A percentile compares a stretch with the other conserved stretches of the same genome.
Evolutionary conservation across 805 yeast species (phyloP).

Genomic region (Sporopachydermia lactativora): DNA sequence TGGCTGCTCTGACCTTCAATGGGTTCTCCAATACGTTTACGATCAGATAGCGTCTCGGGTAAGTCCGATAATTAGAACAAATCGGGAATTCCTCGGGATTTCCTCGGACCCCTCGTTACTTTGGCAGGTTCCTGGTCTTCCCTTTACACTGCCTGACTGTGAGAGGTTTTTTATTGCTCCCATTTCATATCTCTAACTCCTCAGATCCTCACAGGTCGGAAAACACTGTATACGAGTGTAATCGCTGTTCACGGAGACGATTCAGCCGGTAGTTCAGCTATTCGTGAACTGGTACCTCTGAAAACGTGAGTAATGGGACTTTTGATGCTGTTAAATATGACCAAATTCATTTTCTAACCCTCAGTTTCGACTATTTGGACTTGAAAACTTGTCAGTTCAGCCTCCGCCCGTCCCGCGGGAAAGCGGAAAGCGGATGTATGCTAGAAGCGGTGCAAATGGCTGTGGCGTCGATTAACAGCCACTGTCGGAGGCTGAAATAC

Average conservation of each 20-base stretch:
- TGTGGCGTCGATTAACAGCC: slow-evolving; percentile 17
- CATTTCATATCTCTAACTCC: not conserved
- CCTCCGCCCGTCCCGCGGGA: too few relatives aligned
- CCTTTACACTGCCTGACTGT: too few relatives aligned
- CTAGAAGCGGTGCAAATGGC: slow-evolving; percentile 22
- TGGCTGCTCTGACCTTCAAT: slow-evolving; percentile 13
- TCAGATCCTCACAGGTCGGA: not conserved
- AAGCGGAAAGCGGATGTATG: too few relatives aligned
- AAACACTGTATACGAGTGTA: not conserved
- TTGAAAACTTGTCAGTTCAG: too few relatives aligned
- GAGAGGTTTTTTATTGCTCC: too few relatives aligned
- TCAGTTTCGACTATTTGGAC: too few relatives aligned
- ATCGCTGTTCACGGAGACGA: not conserved
- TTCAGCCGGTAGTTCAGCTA: not conserved
- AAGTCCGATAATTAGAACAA: too few relatives aligned
- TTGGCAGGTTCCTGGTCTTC: too few relatives aligned
- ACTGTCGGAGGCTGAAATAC: slow-evolving; percentile 18
- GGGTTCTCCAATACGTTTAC: slow-evolving; percentile 18
- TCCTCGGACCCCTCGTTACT: too few relatives aligned
- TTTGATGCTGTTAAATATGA: too few relatives aligned
- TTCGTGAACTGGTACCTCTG: not conserved
- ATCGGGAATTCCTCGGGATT: too few relatives aligned
- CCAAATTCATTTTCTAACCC: too few relatives aligned
- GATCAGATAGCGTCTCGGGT: slow-evolving; percentile 4
- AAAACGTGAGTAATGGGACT: not conserved